A percentile compares a stretch with the other conserved stretches of the same genome.
phyloP scores from a whole-genome alignment of 805 yeast genomes.

The Priceomyces melissophilus region DNA sequence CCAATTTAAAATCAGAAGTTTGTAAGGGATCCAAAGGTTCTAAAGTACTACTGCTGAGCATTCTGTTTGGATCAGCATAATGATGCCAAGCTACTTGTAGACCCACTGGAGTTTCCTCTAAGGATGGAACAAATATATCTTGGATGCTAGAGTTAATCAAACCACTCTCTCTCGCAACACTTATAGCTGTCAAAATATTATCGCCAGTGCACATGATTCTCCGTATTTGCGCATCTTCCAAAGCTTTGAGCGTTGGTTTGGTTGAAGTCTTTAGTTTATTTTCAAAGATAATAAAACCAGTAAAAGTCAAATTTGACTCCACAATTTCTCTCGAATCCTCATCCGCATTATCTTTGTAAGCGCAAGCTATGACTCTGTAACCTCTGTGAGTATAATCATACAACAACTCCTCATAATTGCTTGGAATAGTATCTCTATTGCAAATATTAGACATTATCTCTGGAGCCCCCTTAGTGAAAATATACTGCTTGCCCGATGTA shows the following conservation, averaged over 20 bases:
- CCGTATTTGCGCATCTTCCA: constrained; percentile 68
- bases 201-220: constrained; percentile 98
- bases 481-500: constrained; percentile 11
- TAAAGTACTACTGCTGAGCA: constrained; percentile 63
- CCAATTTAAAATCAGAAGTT: constrained; percentile 53
- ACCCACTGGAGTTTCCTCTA: constrained; percentile 36
- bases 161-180: constrained; percentile 85
- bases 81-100: constrained; percentile 64
- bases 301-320: constrained; percentile 66
- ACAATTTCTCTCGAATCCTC: constrained; percentile 53
- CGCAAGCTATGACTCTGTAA: constrained; percentile 93
- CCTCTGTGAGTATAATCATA: constrained; percentile 91
- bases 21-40: constrained; percentile 38
- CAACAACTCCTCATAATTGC: constrained; percentile 66
- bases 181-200: constrained; percentile 87
- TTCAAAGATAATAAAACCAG: constrained; percentile 91
- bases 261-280: constrained; percentile 80
- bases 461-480: constrained; percentile 93
- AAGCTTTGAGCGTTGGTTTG: constrained; percentile 51
- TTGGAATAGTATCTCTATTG: constrained; percentile 65
- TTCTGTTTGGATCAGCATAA: constrained; percentile 52
- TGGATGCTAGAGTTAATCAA: constrained; percentile 45
- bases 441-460: constrained; percentile 86
- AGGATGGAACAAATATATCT: constrained; percentile 52
- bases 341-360: constrained; percentile 49